Conservation (phyloP, 148 eudicot genomes). For the Persicaria maculosa region DNA sequence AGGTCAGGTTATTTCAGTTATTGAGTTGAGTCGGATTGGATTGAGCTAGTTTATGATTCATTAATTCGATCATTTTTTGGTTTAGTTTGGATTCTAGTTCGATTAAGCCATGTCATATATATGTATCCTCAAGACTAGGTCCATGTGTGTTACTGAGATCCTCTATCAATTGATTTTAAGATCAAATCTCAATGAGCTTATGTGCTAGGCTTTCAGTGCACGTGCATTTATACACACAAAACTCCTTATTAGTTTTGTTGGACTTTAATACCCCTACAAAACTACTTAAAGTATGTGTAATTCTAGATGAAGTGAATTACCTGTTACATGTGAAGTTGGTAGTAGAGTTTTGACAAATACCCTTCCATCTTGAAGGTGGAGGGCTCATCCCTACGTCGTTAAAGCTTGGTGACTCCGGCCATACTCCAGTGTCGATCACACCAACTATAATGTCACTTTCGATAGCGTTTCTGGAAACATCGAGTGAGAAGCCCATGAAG, state of each 20-base stretch:
- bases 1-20: too few relatives aligned
- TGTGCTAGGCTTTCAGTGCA: background rate
- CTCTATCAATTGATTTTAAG: background rate
- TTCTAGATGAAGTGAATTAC: slow-evolving; percentile 23
- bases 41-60: too few relatives aligned
- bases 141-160: too few relatives aligned
- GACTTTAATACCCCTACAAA: too few relatives aligned
- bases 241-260: too few relatives aligned
- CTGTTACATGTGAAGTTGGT: slow-evolving; percentile 49
- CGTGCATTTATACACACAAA: background rate
- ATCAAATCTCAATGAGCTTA: too few relatives aligned
- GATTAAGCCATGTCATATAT: too few relatives aligned
- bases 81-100: too few relatives aligned
- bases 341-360: slow-evolving; percentile 27
- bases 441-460: slow-evolving; percentile 42
- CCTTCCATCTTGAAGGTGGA: slow-evolving; percentile 50
- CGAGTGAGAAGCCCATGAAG: slow-evolving; percentile 32
- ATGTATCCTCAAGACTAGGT: too few relatives aligned
- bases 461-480: background rate
- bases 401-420: slow-evolving; percentile 53
- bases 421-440: slow-evolving; percentile 43
- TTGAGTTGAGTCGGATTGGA: too few relatives aligned
- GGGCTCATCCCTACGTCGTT: slow-evolving; percentile 35
- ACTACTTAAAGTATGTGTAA: too few relatives aligned
- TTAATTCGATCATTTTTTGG: too few relatives aligned